A percentile compares a stretch with the other conserved stretches of the same genome.
These are phyloP conservation scores for Stemphylium lycopersici DNA, from an alignment of 2,329 filamentous ascomycete genomes.

Conservation along the genomic window DNA sequence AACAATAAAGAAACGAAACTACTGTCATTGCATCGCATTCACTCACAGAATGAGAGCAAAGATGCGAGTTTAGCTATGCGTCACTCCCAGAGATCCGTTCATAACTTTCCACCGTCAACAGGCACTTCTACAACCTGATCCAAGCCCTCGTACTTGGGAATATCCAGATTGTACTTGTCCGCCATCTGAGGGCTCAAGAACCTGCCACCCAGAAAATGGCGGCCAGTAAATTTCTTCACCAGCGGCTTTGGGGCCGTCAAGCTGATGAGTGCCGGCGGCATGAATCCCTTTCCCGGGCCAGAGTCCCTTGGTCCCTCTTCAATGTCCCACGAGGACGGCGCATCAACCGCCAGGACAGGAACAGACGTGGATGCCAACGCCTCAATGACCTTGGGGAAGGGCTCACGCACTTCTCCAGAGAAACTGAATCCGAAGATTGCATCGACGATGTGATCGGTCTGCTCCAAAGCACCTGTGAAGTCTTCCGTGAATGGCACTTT, in stretches of 20 bases:
- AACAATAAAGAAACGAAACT: too few species aligned
- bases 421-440: constrained; percentile 98
- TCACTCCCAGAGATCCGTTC: background rate
- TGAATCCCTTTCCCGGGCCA: constrained; percentile 79
- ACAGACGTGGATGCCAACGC: constrained; percentile 74
- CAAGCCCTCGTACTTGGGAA: constrained; percentile 81
- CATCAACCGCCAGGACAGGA: constrained; percentile 87
- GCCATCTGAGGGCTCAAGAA: constrained; percentile 81
- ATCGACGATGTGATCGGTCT: constrained; percentile 83
- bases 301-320: constrained; percentile 79
- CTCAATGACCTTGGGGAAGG: constrained; percentile 81
- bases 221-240: constrained; percentile 79
- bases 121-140: constrained; percentile 86
- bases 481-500: constrained; percentile 83
- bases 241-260: constrained; percentile 93
- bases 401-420: constrained; percentile 87
- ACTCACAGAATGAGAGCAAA: too few species aligned
- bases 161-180: constrained; percentile 82
- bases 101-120: constrained; percentile 34
- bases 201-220: constrained; percentile 91
- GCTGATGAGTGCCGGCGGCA: constrained; percentile 81
- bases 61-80: background rate
- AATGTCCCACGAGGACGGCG: constrained; percentile 93
- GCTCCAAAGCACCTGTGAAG: constrained; percentile 69
- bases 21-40: too few species aligned